These are phyloP conservation scores for Astragalus glycyphyllos DNA, from an alignment of 306 rosid genomes.

Conservation along the genomic window DNA sequence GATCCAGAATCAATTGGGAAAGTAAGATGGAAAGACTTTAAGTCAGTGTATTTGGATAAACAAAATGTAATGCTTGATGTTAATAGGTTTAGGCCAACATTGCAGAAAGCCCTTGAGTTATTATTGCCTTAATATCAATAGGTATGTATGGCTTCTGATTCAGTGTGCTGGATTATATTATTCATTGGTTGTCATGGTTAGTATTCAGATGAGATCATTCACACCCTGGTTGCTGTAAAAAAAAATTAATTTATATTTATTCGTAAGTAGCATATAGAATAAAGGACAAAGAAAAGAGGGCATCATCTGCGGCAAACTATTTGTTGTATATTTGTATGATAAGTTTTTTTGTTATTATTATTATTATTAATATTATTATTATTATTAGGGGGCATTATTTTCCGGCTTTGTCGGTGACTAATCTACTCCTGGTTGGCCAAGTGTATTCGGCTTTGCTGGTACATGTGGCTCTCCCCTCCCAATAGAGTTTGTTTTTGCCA, in stretches of 20 bases:
- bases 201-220: constrained; percentile 35
- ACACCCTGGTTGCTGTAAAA: not conserved
- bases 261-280: constrained; percentile 29
- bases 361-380: too few relatives aligned
- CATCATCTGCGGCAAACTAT: constrained; percentile 14
- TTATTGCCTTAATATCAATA: constrained; percentile 62
- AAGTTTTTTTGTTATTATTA: too few relatives aligned
- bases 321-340: not conserved
- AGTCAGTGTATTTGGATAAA: constrained; percentile 66
- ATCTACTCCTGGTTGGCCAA: too few relatives aligned
- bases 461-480: too few relatives aligned
- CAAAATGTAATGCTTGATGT: constrained; percentile 76
- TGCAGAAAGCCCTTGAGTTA: constrained; percentile 77
- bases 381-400: too few relatives aligned
- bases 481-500: too few relatives aligned
- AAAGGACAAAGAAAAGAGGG: constrained; percentile 3
- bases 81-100: constrained; percentile 68
- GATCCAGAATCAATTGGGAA: constrained; percentile 57
- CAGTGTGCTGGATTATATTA: constrained; percentile 21
- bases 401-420: too few relatives aligned
- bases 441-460: too few relatives aligned
- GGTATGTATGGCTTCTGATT: constrained; percentile 19
- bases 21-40: constrained; percentile 63
- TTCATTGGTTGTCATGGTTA: not conserved
- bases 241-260: not conserved